phyloP scores from a whole-genome alignment of 495 filamentous ascomycete genomes.

The Bathelium albidoporum region DNA sequence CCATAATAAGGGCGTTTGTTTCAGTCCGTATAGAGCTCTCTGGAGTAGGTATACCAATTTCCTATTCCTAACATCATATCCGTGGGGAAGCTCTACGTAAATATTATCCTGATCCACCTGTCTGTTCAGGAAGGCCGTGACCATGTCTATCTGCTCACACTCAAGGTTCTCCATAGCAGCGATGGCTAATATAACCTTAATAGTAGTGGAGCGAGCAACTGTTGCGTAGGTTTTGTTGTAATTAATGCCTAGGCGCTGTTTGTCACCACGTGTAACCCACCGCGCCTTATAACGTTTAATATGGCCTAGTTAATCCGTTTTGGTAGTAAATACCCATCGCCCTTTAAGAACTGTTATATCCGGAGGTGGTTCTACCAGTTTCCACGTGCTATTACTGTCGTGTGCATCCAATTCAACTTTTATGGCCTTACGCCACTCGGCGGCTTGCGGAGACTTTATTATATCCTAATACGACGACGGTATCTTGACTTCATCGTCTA shows the following conservation, averaged over 20 bases:
- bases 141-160: not conserved
- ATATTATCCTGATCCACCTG: not conserved
- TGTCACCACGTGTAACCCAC: not conserved
- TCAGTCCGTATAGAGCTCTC: not conserved
- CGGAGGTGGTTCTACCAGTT: not conserved
- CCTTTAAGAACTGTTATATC: not conserved
- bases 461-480: not conserved
- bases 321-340: not conserved
- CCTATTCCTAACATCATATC: not conserved
- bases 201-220: not conserved
- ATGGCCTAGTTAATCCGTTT: not conserved
- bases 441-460: not conserved
- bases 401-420: not conserved
- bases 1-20: not conserved
- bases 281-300: not conserved
- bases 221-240: not conserved
- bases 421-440: not conserved
- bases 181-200: not conserved
- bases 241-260: not conserved
- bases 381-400: not conserved
- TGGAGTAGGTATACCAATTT: not conserved
- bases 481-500: not conserved
- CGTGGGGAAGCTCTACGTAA: not conserved
- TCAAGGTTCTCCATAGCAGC: not conserved
- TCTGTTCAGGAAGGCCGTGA: not conserved